phyloP scores from a whole-genome alignment of 192 early-diverging fungal species.

The Gryganskiella cystojenkinii region DNA sequence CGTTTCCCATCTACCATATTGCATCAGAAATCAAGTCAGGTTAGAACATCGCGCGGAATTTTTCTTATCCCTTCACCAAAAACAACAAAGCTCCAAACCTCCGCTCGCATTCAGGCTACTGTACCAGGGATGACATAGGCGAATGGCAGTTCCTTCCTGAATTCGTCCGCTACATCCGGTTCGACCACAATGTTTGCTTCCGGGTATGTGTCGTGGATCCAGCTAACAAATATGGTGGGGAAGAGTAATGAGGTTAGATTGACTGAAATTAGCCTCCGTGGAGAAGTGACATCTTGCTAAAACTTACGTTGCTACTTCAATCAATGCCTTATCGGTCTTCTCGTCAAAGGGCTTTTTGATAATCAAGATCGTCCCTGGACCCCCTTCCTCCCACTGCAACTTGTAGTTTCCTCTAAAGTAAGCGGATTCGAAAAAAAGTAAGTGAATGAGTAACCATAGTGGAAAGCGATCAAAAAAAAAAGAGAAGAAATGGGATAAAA shows the following conservation, averaged over 20 bases:
- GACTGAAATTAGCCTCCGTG: neutral
- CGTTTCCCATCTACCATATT: constrained; percentile 46
- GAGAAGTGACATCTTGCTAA: neutral
- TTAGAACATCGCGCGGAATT: neutral
- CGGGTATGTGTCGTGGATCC: constrained; percentile 74
- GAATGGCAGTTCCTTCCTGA: constrained; percentile 61
- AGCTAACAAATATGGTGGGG: constrained; percentile 46
- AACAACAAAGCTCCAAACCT: neutral
- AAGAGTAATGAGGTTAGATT: neutral
- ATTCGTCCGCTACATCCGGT: constrained; percentile 67
- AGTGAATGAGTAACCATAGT: too few species aligned
- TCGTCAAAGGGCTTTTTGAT: constrained; percentile 84
- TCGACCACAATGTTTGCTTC: constrained; percentile 78
- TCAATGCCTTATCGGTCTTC: constrained; percentile 71
- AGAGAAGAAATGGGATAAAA: neutral
- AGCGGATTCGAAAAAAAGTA: neutral
- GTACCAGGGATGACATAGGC: constrained; percentile 65
- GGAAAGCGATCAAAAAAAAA: neutral
- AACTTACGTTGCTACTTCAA: constrained; percentile 68
- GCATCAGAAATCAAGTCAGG: too few species aligned
- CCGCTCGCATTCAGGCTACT: neutral
- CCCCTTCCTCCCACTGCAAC: constrained; percentile 64
- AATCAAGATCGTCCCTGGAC: constrained; percentile 79
- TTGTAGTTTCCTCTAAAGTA: constrained; percentile 58
- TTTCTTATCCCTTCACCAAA: neutral